Evolutionary conservation across 2,329 filamentous ascomycete genomes (phyloP), one percentile per base, ranked within the genome.

Genomic region (Colletotrichum sp.): DNA sequence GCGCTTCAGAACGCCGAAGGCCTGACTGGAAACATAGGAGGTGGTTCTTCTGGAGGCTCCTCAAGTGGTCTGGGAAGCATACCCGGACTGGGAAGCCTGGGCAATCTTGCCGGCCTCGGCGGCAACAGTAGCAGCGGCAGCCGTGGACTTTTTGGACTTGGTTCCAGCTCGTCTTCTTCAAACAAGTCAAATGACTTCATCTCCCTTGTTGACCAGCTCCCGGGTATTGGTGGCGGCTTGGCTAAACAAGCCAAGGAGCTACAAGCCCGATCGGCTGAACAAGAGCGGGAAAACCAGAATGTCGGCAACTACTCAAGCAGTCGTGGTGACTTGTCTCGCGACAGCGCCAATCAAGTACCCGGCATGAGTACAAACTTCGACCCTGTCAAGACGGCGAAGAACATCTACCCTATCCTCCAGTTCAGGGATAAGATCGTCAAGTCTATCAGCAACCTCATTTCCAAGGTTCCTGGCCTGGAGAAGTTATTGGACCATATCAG

Each of bases 401-500:
- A 98, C 85, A 98, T 99, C 79, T 99, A 99, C 81, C 97, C 97
- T 1, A 98, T 99, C 76, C 90, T 99, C 0, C 91, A 95, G 76
- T 99, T 99, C 88, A 92, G 96, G 76, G 97, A 99, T 87, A 97
- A 94, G 81, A 96, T 99, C 71, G 96, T 98, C 67, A 95, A 95
- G 79, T 91, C 93, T 55, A 96, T 99, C 84, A 95, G 93, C 81
- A 91, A 92, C 52, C 94, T 96, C 69, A 95, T 99, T 79, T 93
- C 96, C 80, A 98, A 98, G 87, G 94, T 99, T 52, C 97, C 97
- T 0, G 96, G 96, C 1, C 89, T 99, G 6, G 95, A 98, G 85
- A 90, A 93, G 77, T 88, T 98, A n/a, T 92, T 99, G 26, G 96
- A 99, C 78, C 96, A 95, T 80, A 98, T 99, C 80, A 95, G 94